Percentiles rank a stretch among this genome's conserved stretches.
These are phyloP conservation scores for Stachybotrys chartarum DNA, from an alignment of 2,329 filamentous ascomycete genomes.

Conservation along the genomic window DNA sequence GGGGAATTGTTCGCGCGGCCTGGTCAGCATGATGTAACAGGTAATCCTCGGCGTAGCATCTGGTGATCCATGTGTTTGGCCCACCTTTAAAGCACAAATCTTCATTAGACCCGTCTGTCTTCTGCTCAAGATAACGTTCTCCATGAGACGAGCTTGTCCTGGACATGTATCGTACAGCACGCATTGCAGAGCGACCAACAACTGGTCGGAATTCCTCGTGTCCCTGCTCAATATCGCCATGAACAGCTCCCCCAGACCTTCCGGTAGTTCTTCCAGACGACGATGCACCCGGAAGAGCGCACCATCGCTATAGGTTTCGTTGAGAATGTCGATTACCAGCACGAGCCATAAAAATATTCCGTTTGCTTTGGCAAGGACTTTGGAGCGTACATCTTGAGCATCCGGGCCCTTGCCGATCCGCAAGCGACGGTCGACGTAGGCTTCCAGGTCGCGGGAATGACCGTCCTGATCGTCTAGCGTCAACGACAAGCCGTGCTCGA, in stretches of 20 bases:
- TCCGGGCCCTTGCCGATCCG: constrained; percentile 7
- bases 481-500: constrained; percentile 17
- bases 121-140: too few species aligned
- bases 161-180: constrained; percentile 40
- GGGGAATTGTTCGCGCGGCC: neutral
- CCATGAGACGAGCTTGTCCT: neutral
- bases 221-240: constrained; percentile 41
- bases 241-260: constrained; percentile 38
- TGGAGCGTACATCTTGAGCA: constrained; percentile 1
- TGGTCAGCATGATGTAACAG: neutral
- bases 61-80: too few species aligned
- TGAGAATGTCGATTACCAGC: constrained; percentile 31
- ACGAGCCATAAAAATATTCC: constrained; percentile 37
- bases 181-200: constrained; percentile 42
- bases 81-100: too few species aligned
- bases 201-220: constrained; percentile 24
- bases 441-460: constrained; percentile 25
- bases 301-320: constrained; percentile 22
- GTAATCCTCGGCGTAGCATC: neutral
- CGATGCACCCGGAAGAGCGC: constrained; percentile 10
- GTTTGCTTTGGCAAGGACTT: constrained; percentile 21
- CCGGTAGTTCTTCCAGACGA: constrained; percentile 25
- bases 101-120: too few species aligned
- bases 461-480: constrained; percentile 26
- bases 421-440: constrained; percentile 21